Evolutionary conservation across 345 rosid genomes (phyloP).

Genomic region (Geranium rotundifolium): DNA sequence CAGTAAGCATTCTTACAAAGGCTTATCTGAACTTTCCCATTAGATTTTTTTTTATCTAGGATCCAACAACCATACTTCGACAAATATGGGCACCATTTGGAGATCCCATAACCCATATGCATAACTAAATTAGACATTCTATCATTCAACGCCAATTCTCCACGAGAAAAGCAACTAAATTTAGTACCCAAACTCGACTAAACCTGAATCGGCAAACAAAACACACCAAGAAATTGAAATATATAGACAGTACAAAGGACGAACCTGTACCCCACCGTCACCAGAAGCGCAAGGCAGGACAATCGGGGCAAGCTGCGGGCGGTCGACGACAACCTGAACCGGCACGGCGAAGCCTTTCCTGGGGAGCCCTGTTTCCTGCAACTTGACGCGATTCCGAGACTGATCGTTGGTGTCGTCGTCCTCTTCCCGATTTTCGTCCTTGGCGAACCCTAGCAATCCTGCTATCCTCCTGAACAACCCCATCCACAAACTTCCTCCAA

Average conservation of each 20-base stretch:
- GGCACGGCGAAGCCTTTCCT: slow-evolving; percentile 78
- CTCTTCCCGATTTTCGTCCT: slow-evolving; percentile 45
- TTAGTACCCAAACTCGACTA: no score
- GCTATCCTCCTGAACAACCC: slow-evolving; percentile 73
- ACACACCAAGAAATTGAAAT: background rate
- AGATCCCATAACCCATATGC: background rate
- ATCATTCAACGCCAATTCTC: background rate
- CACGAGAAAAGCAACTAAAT: background rate
- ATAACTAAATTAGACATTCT: background rate
- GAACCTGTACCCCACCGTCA: slow-evolving; percentile 93
- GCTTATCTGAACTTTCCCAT: no score
- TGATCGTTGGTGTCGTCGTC: slow-evolving; percentile 7
- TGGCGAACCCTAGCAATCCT: slow-evolving; percentile 63
- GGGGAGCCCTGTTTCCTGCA: slow-evolving; percentile 58
- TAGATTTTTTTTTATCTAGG: no score
- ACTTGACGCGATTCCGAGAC: slow-evolving; percentile 18
- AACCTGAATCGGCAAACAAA: no score
- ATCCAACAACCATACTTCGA: no score
- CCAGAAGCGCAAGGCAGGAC: slow-evolving; percentile 52
- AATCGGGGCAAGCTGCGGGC: slow-evolving; percentile 49
- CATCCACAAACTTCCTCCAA: slow-evolving; percentile 26
- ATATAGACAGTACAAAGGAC: slow-evolving; percentile 1
- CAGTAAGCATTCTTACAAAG: background rate
- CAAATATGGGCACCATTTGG: background rate
- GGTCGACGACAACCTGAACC: slow-evolving; percentile 66